phyloP scores from a whole-genome alignment of 2,329 filamentous ascomycete species.

The Venturia effusa region DNA sequence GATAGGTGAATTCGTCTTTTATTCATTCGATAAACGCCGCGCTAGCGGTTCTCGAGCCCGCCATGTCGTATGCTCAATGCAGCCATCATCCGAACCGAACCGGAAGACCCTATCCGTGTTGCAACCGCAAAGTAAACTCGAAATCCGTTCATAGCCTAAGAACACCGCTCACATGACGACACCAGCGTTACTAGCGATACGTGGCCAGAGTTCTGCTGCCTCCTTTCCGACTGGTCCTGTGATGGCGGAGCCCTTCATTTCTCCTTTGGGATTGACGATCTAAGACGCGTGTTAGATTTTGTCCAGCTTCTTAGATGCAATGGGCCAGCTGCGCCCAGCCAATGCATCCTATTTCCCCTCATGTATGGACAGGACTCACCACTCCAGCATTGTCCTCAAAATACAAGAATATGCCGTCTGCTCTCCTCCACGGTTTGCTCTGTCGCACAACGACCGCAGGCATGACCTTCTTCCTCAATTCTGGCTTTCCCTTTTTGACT shows the following conservation, averaged over 20 bases:
- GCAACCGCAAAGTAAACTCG: conserved; percentile 1
- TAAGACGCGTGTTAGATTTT: conserved; percentile 26
- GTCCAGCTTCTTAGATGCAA: conserved; percentile 14
- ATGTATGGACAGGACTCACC: conserved; percentile 45
- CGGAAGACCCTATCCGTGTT: background rate
- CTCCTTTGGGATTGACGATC: conserved; percentile 99
- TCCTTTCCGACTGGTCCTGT: conserved; percentile 99
- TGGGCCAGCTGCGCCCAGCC: conserved; percentile 1
- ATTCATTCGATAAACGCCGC: conserved; percentile 1
- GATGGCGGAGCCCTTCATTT: conserved; percentile 99
- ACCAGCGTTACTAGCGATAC: conserved; percentile 99
- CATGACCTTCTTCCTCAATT: conserved; percentile 99
- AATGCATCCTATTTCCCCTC: conserved; percentile 6
- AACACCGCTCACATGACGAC: conserved; percentile 83
- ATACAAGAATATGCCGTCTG: conserved; percentile 98
- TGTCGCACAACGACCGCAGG: conserved; percentile 97
- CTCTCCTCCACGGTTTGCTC: conserved; percentile 98
- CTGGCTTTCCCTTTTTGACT: conserved; percentile 99
- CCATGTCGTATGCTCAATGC: background rate
- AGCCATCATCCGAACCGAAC: background rate
- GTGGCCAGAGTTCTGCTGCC: conserved; percentile 99
- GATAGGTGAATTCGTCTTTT: background rate
- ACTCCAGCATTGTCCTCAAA: conserved; percentile 99
- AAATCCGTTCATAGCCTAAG: background rate
- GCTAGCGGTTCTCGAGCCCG: background rate